phyloP scores from a whole-genome alignment of 495 filamentous ascomycete species.

The Tuber umbilicatum region DNA sequence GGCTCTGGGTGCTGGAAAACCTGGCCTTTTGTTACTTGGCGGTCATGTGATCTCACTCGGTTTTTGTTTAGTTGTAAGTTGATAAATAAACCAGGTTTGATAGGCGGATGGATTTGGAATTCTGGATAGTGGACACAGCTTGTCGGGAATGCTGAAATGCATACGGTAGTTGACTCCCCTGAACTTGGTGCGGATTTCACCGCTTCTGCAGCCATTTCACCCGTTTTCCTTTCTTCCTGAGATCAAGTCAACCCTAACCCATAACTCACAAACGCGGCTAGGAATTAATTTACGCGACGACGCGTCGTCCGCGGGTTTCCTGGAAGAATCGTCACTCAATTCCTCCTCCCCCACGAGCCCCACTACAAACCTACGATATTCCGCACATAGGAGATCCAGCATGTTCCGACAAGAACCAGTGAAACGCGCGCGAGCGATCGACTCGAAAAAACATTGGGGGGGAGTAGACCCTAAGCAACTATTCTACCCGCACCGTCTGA shows the following conservation, averaged over 20 bases:
- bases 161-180: not conserved
- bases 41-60: not conserved
- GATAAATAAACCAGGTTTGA: not conserved
- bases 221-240: not conserved
- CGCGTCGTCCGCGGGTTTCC: not conserved
- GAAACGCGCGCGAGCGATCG: conserved; percentile 24
- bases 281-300: not conserved
- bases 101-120: not conserved
- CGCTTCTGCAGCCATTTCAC: not conserved
- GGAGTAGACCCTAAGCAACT: conserved; percentile 61
- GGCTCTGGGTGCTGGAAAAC: not conserved
- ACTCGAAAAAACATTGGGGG: conserved; percentile 71
- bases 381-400: not conserved
- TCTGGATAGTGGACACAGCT: not conserved
- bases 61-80: not conserved
- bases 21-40: not conserved
- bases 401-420: conserved; percentile 23
- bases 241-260: not conserved
- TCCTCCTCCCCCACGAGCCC: not conserved
- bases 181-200: not conserved
- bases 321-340: not conserved
- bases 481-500: conserved; percentile 78
- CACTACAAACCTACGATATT: not conserved
- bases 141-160: not conserved
- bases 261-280: not conserved